phyloP scores from a whole-genome alignment of 768 basidiomycete genomes.

The Boletus patriciae region DNA sequence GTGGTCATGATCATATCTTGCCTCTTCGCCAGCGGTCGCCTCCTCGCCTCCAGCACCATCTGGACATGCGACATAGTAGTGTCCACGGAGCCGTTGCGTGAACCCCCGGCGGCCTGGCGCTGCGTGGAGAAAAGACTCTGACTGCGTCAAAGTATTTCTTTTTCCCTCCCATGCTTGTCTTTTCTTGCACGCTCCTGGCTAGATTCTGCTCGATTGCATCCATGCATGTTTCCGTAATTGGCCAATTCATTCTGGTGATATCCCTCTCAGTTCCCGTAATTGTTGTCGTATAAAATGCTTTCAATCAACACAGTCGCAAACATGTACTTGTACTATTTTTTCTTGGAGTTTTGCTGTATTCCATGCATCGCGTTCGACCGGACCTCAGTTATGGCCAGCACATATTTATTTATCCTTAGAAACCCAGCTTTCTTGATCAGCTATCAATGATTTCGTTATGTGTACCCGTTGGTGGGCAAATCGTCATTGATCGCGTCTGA shows the following conservation, averaged over 20 bases:
- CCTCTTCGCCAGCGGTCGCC: constrained; percentile 36
- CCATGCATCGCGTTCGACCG: constrained; percentile 22
- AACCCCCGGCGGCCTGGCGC: constrained; percentile 22
- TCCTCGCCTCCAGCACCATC: constrained; percentile 34
- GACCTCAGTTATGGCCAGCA: constrained; percentile 10
- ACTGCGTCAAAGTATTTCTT: constrained; percentile 8
- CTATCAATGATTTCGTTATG: constrained; percentile 29
- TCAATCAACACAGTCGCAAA: constrained; percentile 9
- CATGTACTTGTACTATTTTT: constrained; percentile 27
- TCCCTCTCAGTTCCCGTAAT: constrained; percentile 20
- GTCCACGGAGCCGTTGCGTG: constrained; percentile 34
- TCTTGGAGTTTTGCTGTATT: constrained; percentile 35
- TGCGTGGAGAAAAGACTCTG: constrained; percentile 8
- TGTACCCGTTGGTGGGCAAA: constrained; percentile 15
- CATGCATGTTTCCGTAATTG: constrained; percentile 21
- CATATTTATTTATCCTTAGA: constrained; percentile 24
- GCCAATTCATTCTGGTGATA: constrained; percentile 15
- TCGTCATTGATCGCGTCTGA: constrained; percentile 12
- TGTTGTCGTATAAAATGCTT: constrained; percentile 27
- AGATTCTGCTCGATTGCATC: constrained; percentile 15
- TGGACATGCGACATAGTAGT: constrained; percentile 32
- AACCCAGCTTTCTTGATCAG: constrained; percentile 24
- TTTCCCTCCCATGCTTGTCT: constrained; percentile 5
- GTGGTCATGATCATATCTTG: constrained; percentile 30
- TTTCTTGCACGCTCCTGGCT: constrained; percentile 27